Conservation (phyloP, 495 filamentous ascomycete genomes). For the Beverwykella pulmonaria region DNA sequence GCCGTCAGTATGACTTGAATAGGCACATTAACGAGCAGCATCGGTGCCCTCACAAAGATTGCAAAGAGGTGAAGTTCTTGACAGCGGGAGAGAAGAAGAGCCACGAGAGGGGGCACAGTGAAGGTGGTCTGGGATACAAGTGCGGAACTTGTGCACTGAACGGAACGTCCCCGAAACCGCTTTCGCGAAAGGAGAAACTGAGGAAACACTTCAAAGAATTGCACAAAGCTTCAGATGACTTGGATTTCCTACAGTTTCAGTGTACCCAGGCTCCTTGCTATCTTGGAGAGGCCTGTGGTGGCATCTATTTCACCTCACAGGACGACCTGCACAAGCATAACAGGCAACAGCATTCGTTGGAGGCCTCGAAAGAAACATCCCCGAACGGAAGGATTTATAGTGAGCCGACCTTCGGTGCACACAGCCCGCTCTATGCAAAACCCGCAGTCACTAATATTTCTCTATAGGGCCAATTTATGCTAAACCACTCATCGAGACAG, state of each 20-base stretch:
- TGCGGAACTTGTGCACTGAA: slow-evolving; percentile 11
- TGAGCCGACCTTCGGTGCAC: background rate
- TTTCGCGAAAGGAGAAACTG: slow-evolving; percentile 1
- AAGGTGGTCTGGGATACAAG: slow-evolving; percentile 1
- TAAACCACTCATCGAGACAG: background rate
- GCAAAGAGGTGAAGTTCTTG: slow-evolving; percentile 1
- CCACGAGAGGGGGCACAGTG: slow-evolving; percentile 7
- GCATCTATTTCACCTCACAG: slow-evolving; percentile 11
- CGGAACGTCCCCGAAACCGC: background rate
- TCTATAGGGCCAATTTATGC: background rate
- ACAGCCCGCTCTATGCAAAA: no score
- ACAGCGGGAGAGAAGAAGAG: slow-evolving; percentile 2
- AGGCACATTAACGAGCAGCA: slow-evolving; percentile 18
- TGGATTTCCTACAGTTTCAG: background rate
- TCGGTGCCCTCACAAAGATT: slow-evolving; percentile 11
- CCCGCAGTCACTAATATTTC: background rate
- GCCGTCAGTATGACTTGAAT: slow-evolving; percentile 2
- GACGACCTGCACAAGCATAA: slow-evolving; percentile 2
- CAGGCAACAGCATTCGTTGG: background rate
- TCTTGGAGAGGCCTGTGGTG: slow-evolving; percentile 7
- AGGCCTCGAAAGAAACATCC: background rate
- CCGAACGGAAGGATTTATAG: background rate
- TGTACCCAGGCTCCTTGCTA: slow-evolving; percentile 4
- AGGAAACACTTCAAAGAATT: slow-evolving; percentile 15
- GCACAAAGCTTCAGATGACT: background rate